Evolutionary conservation across 1,284 basidiomycete species (phyloP), one percentile per base, ranked within the genome.

Genomic region (Cryptococcus jaspeensis): DNA sequence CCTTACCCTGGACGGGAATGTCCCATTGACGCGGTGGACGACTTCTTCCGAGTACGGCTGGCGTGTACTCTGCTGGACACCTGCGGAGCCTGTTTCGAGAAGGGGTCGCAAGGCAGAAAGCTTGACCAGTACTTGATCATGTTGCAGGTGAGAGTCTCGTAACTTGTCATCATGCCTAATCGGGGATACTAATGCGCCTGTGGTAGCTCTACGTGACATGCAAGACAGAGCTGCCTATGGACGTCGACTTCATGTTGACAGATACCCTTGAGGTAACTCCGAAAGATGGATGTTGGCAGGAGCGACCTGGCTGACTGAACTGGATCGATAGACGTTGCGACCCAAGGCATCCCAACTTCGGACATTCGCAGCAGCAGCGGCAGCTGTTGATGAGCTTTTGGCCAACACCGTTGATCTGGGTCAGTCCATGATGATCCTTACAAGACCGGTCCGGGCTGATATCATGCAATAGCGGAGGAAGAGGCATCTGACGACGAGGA

Each of bases 81-180:
- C 0, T 96, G 93, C 73, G 96, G 94, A n/a, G 89, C 92, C 81
- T 98, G 94, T 78, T 98, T 99, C 75, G 93, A 96, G 74, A 85
- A 88, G 44, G 94, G 94, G 3, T 86, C 88, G 6, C 87, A 92
- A 69, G 89, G 87, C 76, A 89, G 88, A 78, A 96, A 93, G 72
- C 80, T 99, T 12, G 94, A 98, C 75, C 89, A 88, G 64, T 96
- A 95, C 74, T 78, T 99, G 60, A 83, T 85, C 11, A 94, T 97
- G 77, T 93, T 98, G 76, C 92, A 97, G 82, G 91, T 93, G 67
- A 68, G 77, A 68, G 77, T 64, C 22, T 46, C 18, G 13, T 25
- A 5, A 32, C 9, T 4, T 42, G 3, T 16, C 18, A 35, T 40
- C 2, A 16, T 25, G 4, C 38, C n/a, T n/a, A 16, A 15, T 20